These are phyloP conservation scores for Boletus subparvulus DNA, from an alignment of 768 basidiomycete genomes.

Conservation along the genomic window DNA sequence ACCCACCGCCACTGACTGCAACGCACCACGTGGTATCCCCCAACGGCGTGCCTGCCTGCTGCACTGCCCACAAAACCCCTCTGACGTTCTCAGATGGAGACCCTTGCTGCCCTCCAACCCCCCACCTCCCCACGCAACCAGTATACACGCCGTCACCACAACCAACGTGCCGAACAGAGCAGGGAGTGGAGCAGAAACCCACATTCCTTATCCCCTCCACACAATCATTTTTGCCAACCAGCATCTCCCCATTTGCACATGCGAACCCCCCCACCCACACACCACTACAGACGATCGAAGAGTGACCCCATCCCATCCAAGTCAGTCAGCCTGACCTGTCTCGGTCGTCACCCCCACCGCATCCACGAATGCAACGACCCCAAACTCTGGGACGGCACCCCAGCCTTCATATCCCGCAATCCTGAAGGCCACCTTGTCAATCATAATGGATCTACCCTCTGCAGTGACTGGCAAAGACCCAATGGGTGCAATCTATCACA, in stretches of 20 bases:
- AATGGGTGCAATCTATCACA: not conserved
- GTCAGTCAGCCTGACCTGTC: not conserved
- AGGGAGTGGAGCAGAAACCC: no score
- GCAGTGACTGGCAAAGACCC: not conserved
- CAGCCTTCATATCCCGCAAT: not conserved
- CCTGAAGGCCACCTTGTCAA: not conserved
- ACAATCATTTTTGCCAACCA: not conserved
- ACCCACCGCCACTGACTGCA: no score
- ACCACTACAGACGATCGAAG: not conserved
- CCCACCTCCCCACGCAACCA: not conserved
- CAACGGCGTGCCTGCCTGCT: no score
- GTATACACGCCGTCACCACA: not conserved
- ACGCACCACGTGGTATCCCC: no score
- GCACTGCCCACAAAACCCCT: no score
- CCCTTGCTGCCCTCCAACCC: no score
- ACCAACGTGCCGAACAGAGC: no score
- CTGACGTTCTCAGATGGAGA: not conserved
- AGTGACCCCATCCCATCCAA: not conserved
- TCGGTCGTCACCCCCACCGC: not conserved
- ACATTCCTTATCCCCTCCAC: not conserved
- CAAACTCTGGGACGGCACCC: not conserved
- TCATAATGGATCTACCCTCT: fast-evolving
- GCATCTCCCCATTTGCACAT: not conserved
- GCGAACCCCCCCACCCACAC: not conserved
- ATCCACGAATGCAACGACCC: not conserved